Base-by-base conservation (phyloP, 2,329 filamentous ascomycete genomes). In the Fusarium cicatricum region DNA sequence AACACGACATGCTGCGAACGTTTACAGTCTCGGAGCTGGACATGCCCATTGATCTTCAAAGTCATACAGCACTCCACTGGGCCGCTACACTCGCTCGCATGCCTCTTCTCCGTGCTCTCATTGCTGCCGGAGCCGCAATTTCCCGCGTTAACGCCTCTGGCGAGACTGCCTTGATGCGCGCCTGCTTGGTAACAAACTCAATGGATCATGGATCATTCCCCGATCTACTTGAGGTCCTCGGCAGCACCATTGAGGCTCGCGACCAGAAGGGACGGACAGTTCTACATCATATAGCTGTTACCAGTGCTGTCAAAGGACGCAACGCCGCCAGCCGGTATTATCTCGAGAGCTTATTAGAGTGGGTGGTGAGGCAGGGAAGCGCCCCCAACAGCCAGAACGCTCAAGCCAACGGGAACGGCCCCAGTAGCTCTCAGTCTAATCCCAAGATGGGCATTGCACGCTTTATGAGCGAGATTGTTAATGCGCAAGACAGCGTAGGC, bases 391-490 rank as follows among this genome's bases (percentile, higher is more conserved):
- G 80, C 66, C 83, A 84, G 64, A 71, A 70, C 47, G 60, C 67
- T 5, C 72, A 71, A 49, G 33, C 62, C 28, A 76, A 75, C 32
- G 72, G 71, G 19, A 69, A 67, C 41, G 58, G 47, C 11, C 66
- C 71, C n/a, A 77, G 66, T 62, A 78, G 75, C 59, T 79, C 79
- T 11, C 78, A 78, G 33, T 68, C 68, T 11, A 77, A 76, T 36
- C 90, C 85, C 49, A 91, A 84, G 60, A 96, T 98, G 75, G 91
- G 90, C 19, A 83, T 99, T 47, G 93, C 91, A 26, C 88, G 92
- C 32, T 99, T 99, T 76, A 96, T 99, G 85, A 91, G 90, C 42
- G 93, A 98, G 71, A 96, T 99, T 73, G 94, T 99, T 56, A 98
- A 99, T 68, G 90, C 93, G 0, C 90, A 94, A 68, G 95, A 99